These are phyloP conservation scores for Exobasidium cylindrosporum DNA, from an alignment of 1,284 basidiomycete species.

Conservation along the genomic window DNA sequence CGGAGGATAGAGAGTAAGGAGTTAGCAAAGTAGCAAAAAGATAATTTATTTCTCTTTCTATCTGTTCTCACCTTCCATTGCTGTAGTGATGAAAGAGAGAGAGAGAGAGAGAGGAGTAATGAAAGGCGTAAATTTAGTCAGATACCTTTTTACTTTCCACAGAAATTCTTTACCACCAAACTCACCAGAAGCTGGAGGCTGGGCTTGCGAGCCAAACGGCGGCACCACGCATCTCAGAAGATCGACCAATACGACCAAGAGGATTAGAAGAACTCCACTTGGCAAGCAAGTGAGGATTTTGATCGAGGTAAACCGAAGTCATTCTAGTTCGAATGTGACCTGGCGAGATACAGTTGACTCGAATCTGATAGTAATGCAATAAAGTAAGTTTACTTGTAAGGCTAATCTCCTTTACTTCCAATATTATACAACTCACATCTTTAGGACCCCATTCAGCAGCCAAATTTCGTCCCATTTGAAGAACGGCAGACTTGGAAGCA, in stretches of 20 bases:
- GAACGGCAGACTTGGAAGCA: conserved; percentile 73
- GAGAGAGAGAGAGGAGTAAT: neutral
- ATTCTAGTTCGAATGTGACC: conserved; percentile 62
- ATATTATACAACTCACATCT: conserved; percentile 58
- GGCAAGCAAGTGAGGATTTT: conserved; percentile 66
- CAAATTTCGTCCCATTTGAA: conserved; percentile 78
- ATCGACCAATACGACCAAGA: conserved; percentile 69
- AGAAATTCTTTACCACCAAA: conserved; percentile 26
- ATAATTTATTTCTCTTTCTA: no score
- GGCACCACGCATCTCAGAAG: conserved; percentile 75
- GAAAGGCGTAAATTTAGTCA: conserved; percentile 27
- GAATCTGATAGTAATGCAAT: conserved; percentile 11
- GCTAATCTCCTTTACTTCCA: neutral
- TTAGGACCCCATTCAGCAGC: conserved; percentile 74
- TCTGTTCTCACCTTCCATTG: neutral
- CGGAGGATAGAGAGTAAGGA: no score
- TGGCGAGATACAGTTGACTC: conserved; percentile 52
- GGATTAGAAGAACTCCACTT: conserved; percentile 76
- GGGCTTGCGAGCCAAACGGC: conserved; percentile 71
- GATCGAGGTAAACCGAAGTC: conserved; percentile 73
- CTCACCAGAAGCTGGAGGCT: conserved; percentile 52
- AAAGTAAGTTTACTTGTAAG: no score
- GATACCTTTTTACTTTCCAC: no score
- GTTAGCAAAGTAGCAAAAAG: no score
- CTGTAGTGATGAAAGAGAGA: neutral